phyloP scores from a whole-genome alignment of 148 eudicot genomes.

The Amaranthus cruentus region DNA sequence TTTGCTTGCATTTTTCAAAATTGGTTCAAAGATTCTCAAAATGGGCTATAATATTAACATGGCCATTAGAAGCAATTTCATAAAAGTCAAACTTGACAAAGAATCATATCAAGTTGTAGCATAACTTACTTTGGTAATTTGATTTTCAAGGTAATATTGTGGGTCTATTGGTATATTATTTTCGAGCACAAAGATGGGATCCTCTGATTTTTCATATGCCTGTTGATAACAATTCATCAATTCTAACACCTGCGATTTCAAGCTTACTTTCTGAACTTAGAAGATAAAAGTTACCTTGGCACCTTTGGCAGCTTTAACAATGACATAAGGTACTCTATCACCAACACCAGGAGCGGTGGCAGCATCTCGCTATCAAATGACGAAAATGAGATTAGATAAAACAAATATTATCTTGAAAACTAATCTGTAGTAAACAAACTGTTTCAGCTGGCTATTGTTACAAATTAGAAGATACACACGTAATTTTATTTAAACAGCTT shows the following conservation, averaged over 20 bases:
- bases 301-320: constrained; percentile 93
- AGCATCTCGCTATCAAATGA: constrained; percentile 76
- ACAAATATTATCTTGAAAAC: not conserved
- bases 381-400: constrained; percentile 11
- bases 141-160: constrained; percentile 94
- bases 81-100: not conserved
- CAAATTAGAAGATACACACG: not conserved
- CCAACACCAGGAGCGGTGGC: constrained; percentile 99
- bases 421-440: constrained; percentile 10
- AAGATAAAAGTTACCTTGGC: constrained; percentile 62
- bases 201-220: constrained; percentile 98
- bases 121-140: constrained; percentile 78
- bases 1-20: constrained; percentile 80
- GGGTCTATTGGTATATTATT: constrained; percentile 97
- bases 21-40: constrained; percentile 95
- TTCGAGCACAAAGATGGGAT: constrained; percentile 94
- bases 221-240: constrained; percentile 37
- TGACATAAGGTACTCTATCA: constrained; percentile 97
- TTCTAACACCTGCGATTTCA: not conserved
- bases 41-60: constrained; percentile 66
- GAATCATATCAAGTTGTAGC: constrained; percentile 9
- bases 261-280: constrained; percentile 4
- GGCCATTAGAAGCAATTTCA: constrained; percentile 18
- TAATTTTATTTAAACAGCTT: too few relatives aligned
- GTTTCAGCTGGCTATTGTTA: not conserved